Percentiles rank a stretch among this genome's conserved stretches.
phyloP scores from a whole-genome alignment of 2,329 filamentous ascomycete species.

The Chalaropsis ovoidea region DNA sequence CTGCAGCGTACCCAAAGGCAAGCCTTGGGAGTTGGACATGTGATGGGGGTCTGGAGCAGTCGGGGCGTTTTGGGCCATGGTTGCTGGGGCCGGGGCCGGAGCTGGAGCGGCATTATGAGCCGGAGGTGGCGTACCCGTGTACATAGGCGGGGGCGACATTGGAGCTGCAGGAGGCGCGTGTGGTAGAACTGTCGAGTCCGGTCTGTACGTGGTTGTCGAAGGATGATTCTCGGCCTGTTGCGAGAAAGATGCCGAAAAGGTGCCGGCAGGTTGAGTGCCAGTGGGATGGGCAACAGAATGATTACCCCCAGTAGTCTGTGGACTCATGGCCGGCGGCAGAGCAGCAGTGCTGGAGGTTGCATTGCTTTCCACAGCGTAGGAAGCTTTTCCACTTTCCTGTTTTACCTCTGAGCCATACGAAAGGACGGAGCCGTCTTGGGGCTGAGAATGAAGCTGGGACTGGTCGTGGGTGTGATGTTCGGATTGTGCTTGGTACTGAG shows the following conservation, averaged over 20 bases:
- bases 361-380: background rate
- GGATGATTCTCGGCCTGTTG: background rate
- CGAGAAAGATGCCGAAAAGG: background rate
- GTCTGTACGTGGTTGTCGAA: background rate
- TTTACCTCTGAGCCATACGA: background rate
- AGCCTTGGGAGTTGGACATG: background rate
- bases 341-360: background rate
- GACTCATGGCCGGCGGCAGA: background rate
- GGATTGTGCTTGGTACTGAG: too few relatives aligned
- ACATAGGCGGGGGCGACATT: slow-evolving; percentile 15
- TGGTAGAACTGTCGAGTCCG: slow-evolving; percentile 4
- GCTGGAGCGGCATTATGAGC: background rate
- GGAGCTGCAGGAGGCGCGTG: background rate
- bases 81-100: background rate
- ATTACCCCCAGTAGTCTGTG: background rate
- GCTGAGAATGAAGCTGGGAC: background rate
- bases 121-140: background rate
- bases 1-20: slow-evolving; percentile 25
- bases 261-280: background rate
- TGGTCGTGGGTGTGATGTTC: background rate
- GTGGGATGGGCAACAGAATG: background rate
- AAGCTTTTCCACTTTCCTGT: background rate
- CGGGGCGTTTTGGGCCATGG: background rate
- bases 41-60: background rate
- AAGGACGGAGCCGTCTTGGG: background rate